Conservation (phyloP, 169 alveolate genomes). For the Plasmodium sp. region DNA sequence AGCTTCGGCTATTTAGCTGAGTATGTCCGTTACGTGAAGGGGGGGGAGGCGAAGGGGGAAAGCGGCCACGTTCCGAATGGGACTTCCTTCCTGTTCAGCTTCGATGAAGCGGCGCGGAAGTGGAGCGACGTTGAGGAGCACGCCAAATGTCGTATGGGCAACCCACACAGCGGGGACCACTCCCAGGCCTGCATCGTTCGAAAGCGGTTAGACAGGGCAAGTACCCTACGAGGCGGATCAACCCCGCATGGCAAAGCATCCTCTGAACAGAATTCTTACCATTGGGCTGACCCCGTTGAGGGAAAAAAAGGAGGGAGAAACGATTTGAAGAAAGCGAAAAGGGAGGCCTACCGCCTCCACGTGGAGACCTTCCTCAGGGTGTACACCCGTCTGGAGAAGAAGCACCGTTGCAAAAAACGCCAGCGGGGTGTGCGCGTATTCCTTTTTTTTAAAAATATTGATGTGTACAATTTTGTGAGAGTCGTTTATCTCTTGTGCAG, state of each 20-base stretch:
- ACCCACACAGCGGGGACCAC: not conserved
- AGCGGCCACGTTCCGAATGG: not conserved
- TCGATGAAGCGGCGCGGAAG: not conserved
- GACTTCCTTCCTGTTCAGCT: not conserved
- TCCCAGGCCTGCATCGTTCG: not conserved
- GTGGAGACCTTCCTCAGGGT: not conserved
- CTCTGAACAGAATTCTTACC: not conserved
- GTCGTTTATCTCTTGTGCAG: slow-evolving; percentile 27
- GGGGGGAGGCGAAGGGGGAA: not conserved
- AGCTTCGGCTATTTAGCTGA: slow-evolving; percentile 23
- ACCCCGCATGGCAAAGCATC: not conserved
- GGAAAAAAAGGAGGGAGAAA: not conserved
- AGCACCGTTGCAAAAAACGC: not conserved
- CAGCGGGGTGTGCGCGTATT: not conserved
- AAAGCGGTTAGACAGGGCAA: not conserved
- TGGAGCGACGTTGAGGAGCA: not conserved
- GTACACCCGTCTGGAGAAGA: not conserved
- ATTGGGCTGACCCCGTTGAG: not conserved
- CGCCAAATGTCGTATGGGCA: not conserved
- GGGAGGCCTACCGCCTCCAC: not conserved
- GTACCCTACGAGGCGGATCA: not conserved
- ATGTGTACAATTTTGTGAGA: slow-evolving; percentile 1
- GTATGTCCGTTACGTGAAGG: slow-evolving; percentile 21
- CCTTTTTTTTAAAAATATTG: slow-evolving; percentile 32
- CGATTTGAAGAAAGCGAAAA: not conserved